phyloP scores from a whole-genome alignment of 768 basidiomycete genomes.

The Mycena epipterygia region DNA sequence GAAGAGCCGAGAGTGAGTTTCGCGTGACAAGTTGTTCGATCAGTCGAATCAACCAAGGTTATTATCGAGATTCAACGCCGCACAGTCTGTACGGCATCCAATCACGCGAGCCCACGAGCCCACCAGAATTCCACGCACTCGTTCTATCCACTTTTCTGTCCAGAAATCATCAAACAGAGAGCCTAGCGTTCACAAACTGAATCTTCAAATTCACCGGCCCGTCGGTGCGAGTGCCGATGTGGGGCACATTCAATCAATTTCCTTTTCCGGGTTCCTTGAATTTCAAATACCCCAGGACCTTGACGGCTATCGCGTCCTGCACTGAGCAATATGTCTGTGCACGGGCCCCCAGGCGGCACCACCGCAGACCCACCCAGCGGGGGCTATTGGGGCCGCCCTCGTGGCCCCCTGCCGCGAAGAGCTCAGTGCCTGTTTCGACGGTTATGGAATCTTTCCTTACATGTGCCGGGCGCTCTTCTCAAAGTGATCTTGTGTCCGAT shows the following conservation, averaged over 20 bases:
- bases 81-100: slow-evolving; percentile 10
- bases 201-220: slow-evolving; percentile 16
- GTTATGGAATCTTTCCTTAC: slow-evolving; percentile 37
- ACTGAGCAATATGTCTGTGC: too few relatives aligned
- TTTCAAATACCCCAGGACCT: too few relatives aligned
- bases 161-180: too few relatives aligned
- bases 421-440: slow-evolving; percentile 8
- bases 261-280: slow-evolving; percentile 16
- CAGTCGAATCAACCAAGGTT: slow-evolving; percentile 1
- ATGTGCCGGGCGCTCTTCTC: slow-evolving; percentile 16
- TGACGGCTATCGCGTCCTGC: too few relatives aligned
- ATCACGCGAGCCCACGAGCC: slow-evolving; percentile 14
- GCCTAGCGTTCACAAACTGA: neutral
- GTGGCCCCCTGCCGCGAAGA: slow-evolving; percentile 27
- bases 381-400: slow-evolving; percentile 13
- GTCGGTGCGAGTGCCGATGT: slow-evolving; percentile 26
- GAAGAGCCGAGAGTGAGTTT: slow-evolving; percentile 3
- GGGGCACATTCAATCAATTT: slow-evolving; percentile 10
- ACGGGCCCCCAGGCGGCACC: too few relatives aligned
- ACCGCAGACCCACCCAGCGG: neutral
- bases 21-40: slow-evolving; percentile 25
- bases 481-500: slow-evolving; percentile 11
- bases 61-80: slow-evolving; percentile 13
- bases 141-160: slow-evolving; percentile 2
- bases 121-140: neutral